A percentile compares a stretch with the other conserved stretches of the same genome.
Conservation (phyloP, 257 asterid genomes). For the Solanum neorickii region DNA sequence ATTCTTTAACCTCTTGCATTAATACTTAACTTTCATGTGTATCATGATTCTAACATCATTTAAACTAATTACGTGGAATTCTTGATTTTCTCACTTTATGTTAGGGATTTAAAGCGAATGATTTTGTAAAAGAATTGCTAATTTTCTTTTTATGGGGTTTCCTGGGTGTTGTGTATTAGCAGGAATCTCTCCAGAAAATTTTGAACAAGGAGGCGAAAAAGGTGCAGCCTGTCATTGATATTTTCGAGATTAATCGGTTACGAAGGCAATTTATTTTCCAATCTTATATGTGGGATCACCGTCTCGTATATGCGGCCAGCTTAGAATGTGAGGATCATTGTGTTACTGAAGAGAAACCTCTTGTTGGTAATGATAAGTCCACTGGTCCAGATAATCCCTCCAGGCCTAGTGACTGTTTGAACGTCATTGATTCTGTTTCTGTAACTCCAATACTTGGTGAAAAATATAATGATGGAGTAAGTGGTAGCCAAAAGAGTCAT, state of each 20-base stretch:
- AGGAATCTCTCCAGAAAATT: constrained; percentile 58
- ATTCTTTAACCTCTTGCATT: neutral
- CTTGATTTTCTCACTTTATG: neutral
- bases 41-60: neutral
- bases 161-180: constrained; percentile 13
- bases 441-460: constrained; percentile 20
- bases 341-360: constrained; percentile 21
- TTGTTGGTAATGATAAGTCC: constrained; percentile 19
- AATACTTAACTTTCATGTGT: neutral
- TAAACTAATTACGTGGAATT: neutral
- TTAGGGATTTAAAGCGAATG: neutral
- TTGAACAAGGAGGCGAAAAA: constrained; percentile 39
- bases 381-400: constrained; percentile 17
- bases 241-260: constrained; percentile 72
- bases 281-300: constrained; percentile 87
- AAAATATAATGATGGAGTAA: constrained; percentile 12
- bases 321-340: constrained; percentile 23
- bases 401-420: constrained; percentile 3
- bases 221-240: constrained; percentile 54
- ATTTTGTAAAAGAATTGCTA: neutral
- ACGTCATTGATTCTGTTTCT: constrained; percentile 15
- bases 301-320: constrained; percentile 54
- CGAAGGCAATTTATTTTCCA: constrained; percentile 66
- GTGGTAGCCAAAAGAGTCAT: constrained; percentile 2
- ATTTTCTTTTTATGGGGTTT: constrained; percentile 5